These are phyloP conservation scores for Corchorus olitorius DNA, from an alignment of 345 rosid species.

Conservation along the genomic window DNA sequence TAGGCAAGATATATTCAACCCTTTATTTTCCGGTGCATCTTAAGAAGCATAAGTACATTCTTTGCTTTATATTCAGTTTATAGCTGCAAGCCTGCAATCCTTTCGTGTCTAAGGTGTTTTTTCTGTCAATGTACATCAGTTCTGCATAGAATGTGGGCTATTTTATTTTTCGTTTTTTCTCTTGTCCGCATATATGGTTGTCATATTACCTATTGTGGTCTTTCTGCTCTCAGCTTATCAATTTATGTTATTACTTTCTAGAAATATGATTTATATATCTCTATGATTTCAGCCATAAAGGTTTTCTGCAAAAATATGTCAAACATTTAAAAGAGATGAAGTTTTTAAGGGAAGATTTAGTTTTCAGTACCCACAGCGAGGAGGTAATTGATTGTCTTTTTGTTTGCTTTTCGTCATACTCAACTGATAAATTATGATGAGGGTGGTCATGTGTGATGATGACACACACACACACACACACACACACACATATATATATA, in stretches of 20 bases:
- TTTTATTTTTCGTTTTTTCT: background rate
- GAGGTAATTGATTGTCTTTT: constrained; percentile 53
- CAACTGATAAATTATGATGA: constrained; percentile 2
- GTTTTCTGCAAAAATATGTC: constrained; percentile 72
- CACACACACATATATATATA: no score
- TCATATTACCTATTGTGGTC: background rate
- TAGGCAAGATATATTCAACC: background rate
- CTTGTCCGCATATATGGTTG: background rate
- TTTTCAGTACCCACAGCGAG: constrained; percentile 85
- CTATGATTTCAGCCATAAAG: constrained; percentile 68
- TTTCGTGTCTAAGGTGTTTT: constrained; percentile 8
- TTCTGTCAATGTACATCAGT: background rate
- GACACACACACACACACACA: no score
- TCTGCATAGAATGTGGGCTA: background rate
- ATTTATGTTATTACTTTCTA: constrained; percentile 16
- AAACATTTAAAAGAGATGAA: constrained; percentile 70
- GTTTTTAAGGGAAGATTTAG: constrained; percentile 82
- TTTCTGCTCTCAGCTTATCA: background rate
- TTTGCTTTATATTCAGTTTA: background rate
- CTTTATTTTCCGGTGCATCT: background rate
- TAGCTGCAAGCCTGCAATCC: background rate
- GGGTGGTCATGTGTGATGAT: background rate
- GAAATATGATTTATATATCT: constrained; percentile 21
- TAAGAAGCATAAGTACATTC: background rate
- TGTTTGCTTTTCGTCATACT: background rate